Base-by-base conservation (phyloP, 768 basidiomycete genomes). In the Amanita rubescens region DNA sequence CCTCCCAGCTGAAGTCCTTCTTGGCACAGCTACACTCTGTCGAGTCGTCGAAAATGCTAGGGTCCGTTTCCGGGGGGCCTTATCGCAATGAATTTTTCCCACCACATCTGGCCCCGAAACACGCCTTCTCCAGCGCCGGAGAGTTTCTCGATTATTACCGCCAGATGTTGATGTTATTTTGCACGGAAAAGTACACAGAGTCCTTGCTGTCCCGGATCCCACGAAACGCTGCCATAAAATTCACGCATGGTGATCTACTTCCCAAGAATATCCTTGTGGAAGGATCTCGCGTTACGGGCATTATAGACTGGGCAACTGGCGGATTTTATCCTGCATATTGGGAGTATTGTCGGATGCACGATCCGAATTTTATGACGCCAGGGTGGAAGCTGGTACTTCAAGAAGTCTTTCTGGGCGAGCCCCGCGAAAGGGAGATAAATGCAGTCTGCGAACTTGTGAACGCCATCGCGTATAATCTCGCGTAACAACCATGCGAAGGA, bases 221-320 rank as follows among this genome's bases (percentile, higher is more conserved):
- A 24, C 49, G 54, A 32, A 49, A 59, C 30, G 57, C 51, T 46
- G 19, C 38, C 54, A 39, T 39, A 4, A 14, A 39, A 39, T 65
- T 77, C 60, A 67, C 69, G 24, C 74, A 78, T 55, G 72, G 71
- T 19, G 73, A 78, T 57, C 53, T 77, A 34, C 66, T 70, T 33
- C 72, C 72, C 14, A 66, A 69, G 15, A 77, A 78, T 55, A 66
- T 77, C 49, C 59, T 77, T 25, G 63, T 77, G 35, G 55, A 63
- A 8, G 63, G 58, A 20, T 58, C 57, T 17, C 54, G 19, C 3
- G 61, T 74, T 41, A 66, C 65, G 4, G 70, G 60, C 7, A 59
- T 73, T 15, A 39, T 75, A n/a, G 73, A 72, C 53, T 75, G 70
- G 71, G 67, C 64, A 44, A 60, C 54, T 15, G 60, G 63, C 2